Evolutionary conservation across 768 basidiomycete genomes (phyloP), one percentile per base, ranked within the genome.

Genomic region (Neoboletus brunneissimus): DNA sequence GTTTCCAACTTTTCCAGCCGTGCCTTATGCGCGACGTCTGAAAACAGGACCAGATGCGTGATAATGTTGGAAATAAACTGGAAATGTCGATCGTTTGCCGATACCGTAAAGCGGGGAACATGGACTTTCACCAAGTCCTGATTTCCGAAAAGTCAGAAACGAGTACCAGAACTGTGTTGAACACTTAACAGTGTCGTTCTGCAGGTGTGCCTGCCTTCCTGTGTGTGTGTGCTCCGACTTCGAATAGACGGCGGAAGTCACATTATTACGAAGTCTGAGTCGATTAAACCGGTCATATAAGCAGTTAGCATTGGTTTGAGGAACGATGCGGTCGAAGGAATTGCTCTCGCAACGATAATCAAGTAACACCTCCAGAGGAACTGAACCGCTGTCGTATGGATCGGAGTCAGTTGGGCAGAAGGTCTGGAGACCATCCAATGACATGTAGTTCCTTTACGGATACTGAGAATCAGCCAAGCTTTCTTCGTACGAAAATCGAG

Each of bases 221-320:
- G 45, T 51, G 22, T 71, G 67, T 8, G 58, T 48, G 20, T 71
- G 65, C 42, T 69, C 69, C 38, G 75, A 73, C n/a, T 82, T 78
- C 16, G 75, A 68, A 12, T 67, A 70, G n/a, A 73, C 67, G 32
- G 78, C 75, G 12, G 84, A 81, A 32, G 86, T 84, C 31, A 87
- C 73, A 58, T 82, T 84, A 61, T 86, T 91, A 43, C 87, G 86
- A 50, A 94, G 75, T 35, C 95, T 86, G 10, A 97, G 80, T 41
- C 88, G 87, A 72, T 98, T 98, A 77, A 96, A 96, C 69, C 91
- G 94, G 78, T 98, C 95, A 68, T 94, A 93, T 46, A 86, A 88
- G 58, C 96, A 83, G 5, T 81, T 85, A 0, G 89, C 90, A 55
- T 91, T 85, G 0, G 94, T 92, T 70, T 92, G 90, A 3, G 92